Conservation (phyloP, 2,329 filamentous ascomycete species). For the Nothophoma quercina region DNA sequence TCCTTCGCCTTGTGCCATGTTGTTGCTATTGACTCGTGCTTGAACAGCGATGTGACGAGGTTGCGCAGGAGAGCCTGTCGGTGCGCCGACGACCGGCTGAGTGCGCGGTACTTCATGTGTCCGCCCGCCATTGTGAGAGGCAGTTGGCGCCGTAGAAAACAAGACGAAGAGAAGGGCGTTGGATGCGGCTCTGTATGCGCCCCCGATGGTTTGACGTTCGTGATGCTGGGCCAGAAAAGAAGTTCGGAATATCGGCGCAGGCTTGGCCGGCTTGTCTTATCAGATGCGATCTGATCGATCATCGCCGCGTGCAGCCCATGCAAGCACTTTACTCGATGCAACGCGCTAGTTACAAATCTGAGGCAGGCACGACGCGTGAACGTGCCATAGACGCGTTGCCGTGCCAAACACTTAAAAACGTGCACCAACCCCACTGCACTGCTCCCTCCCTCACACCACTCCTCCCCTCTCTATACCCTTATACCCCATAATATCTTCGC, state of each 20-base stretch:
- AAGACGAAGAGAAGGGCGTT: slow-evolving; percentile 12
- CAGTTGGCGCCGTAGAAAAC: slow-evolving; percentile 18
- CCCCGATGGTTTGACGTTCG: slow-evolving; percentile 6
- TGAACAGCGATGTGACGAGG: slow-evolving; percentile 91
- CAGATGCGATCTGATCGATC: slow-evolving; percentile 5
- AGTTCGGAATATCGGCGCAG: slow-evolving; percentile 26
- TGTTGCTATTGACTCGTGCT: slow-evolving; percentile 91
- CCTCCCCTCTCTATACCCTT: slow-evolving; percentile 36
- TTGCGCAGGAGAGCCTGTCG: slow-evolving; percentile 93
- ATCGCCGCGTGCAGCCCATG: slow-evolving; percentile 18
- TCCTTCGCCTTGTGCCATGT: slow-evolving; percentile 98
- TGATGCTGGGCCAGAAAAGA: slow-evolving; percentile 29
- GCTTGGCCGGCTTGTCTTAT: slow-evolving; percentile 6
- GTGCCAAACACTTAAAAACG: slow-evolving; percentile 37
- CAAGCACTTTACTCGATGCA: slow-evolving; percentile 32
- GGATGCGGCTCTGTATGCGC: slow-evolving; percentile 14
- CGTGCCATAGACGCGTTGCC: slow-evolving; percentile 32
- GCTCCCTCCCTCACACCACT: slow-evolving; percentile 29
- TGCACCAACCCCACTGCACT: slow-evolving; percentile 30
- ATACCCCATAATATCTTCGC: slow-evolving; percentile 31
- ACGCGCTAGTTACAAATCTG: slow-evolving; percentile 28
- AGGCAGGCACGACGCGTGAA: slow-evolving; percentile 30
- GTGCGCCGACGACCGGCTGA: slow-evolving; percentile 85
- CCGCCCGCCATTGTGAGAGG: slow-evolving; percentile 77
- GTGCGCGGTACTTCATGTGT: slow-evolving; percentile 84